A percentile compares a stretch with the other conserved stretches of the same genome.
Conservation (phyloP, 306 rosid species). For the Hylodesmum podocarpum region DNA sequence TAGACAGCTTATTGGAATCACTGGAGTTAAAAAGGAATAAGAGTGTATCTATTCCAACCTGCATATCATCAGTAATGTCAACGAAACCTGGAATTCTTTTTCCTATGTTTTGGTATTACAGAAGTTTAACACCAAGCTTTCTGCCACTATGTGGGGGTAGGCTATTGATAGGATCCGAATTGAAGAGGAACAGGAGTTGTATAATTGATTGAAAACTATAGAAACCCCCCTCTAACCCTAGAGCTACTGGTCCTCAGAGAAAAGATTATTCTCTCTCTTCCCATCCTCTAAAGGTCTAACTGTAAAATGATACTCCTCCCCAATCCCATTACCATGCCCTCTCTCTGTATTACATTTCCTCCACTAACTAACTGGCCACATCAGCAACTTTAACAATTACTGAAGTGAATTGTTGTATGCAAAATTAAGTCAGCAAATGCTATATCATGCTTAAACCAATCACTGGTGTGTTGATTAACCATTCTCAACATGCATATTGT, state of each 20-base stretch:
- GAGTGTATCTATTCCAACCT: conserved; percentile 46
- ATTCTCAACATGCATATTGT: not conserved
- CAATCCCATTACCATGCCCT: too few species aligned
- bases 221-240: too few species aligned
- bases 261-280: too few species aligned
- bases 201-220: too few species aligned
- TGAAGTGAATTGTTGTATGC: not conserved
- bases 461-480: not conserved
- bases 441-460: not conserved
- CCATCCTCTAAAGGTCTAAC: too few species aligned
- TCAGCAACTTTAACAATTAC: too few species aligned
- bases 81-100: conserved; percentile 14
- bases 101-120: conserved; percentile 14
- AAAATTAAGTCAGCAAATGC: not conserved
- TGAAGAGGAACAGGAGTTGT: too few species aligned
- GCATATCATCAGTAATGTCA: conserved; percentile 62
- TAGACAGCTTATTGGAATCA: conserved; percentile 53
- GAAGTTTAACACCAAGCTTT: conserved; percentile 19
- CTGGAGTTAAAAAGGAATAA: conserved; percentile 56
- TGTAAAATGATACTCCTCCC: too few species aligned
- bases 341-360: too few species aligned
- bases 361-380: too few species aligned
- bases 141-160: not conserved
- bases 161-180: too few species aligned
- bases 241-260: too few species aligned